phyloP scores from a whole-genome alignment of 306 rosid species.

The Cajanus cajan region DNA sequence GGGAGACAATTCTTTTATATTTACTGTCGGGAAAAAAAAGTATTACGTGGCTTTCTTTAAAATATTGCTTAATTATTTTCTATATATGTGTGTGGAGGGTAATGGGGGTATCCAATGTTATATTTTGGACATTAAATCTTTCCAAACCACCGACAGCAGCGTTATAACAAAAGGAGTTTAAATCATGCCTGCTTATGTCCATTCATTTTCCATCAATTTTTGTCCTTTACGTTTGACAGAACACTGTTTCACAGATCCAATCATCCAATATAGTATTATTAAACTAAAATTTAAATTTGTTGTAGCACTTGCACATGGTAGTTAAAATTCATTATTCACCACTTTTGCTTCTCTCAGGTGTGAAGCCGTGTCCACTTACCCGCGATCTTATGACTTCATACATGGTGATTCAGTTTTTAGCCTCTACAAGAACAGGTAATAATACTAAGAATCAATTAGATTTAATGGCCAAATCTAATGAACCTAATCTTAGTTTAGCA shows the following conservation, averaged over 20 bases:
- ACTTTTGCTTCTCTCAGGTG: constrained; percentile 55
- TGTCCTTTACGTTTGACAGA: constrained; percentile 5
- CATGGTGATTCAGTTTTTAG: constrained; percentile 81
- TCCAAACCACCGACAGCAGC: constrained; percentile 2
- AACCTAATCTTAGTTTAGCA: background rate
- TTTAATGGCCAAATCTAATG: background rate
- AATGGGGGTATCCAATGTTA: too few species aligned
- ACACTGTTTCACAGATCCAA: constrained; percentile 22
- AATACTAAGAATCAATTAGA: background rate
- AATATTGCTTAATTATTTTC: too few species aligned
- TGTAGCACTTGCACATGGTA: constrained; percentile 10
- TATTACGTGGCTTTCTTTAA: too few species aligned
- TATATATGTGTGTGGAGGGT: too few species aligned
- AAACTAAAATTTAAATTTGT: constrained; percentile 9
- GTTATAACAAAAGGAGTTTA: background rate
- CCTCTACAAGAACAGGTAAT: constrained; percentile 75
- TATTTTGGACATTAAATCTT: background rate
- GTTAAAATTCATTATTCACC: constrained; percentile 16
- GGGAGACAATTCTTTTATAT: too few species aligned
- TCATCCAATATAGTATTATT: background rate
- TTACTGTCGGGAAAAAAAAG: too few species aligned
- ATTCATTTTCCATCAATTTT: background rate
- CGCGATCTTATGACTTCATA: constrained; percentile 89
- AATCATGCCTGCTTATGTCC: constrained; percentile 13
- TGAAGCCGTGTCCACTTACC: constrained; percentile 97